Evolutionary conservation across 2,329 filamentous ascomycete species (phyloP).

Genomic region (Fusarium sp.): DNA sequence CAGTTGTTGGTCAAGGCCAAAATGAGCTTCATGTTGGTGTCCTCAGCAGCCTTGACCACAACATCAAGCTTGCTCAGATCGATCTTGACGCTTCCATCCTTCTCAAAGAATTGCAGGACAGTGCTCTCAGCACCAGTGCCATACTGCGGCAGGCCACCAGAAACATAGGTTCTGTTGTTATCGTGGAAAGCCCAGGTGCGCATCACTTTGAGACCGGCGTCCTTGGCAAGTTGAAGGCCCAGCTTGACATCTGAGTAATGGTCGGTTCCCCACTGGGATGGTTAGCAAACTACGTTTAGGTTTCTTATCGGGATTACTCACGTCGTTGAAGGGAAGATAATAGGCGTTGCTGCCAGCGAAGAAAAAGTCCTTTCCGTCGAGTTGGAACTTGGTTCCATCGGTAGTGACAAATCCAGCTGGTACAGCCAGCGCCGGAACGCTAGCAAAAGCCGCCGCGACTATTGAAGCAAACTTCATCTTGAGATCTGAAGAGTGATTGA

Average conservation of each 20-base stretch:
- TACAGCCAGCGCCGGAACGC: slow-evolving; percentile 9
- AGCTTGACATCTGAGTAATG: slow-evolving; percentile 44
- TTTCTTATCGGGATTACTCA: too few relatives aligned
- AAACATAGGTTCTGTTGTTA: slow-evolving; percentile 10
- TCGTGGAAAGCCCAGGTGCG: slow-evolving; percentile 29
- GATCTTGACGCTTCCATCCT: slow-evolving; percentile 23
- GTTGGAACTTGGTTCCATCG: slow-evolving; percentile 59
- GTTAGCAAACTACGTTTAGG: too few relatives aligned
- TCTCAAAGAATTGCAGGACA: slow-evolving; percentile 47
- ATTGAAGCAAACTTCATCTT: slow-evolving; percentile 23
- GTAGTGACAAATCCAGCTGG: slow-evolving; percentile 58
- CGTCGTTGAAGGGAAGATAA: slow-evolving; percentile 61
- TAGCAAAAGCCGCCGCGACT: slow-evolving; percentile 3
- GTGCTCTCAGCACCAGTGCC: slow-evolving; percentile 55
- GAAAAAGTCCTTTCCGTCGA: slow-evolving; percentile 64
- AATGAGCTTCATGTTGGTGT: slow-evolving; percentile 61
- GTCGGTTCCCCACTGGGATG: slow-evolving; percentile 23
- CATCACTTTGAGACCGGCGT: slow-evolving; percentile 19
- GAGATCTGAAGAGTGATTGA: background rate
- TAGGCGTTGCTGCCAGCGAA: slow-evolving; percentile 68
- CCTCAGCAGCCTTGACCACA: slow-evolving; percentile 51
- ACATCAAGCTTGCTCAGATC: slow-evolving; percentile 21
- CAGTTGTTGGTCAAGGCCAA: slow-evolving; percentile 66
- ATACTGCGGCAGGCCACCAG: slow-evolving; percentile 56
- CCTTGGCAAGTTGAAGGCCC: slow-evolving; percentile 10